phyloP scores from a whole-genome alignment of 495 filamentous ascomycete species.

The Annulohypoxylon nitens region DNA sequence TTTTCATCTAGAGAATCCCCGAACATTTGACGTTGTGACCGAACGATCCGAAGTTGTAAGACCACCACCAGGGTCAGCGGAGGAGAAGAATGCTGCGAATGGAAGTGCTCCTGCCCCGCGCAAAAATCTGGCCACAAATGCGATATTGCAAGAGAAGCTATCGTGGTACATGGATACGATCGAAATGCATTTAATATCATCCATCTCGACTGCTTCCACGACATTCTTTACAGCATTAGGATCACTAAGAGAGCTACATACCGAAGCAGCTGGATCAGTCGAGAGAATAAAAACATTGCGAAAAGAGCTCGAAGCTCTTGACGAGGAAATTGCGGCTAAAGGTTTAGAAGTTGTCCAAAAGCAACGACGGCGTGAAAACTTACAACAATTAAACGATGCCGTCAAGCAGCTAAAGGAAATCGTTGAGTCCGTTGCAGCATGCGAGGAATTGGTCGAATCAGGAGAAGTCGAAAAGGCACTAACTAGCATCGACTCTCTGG shows the following conservation, averaged over 20 bases:
- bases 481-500: conserved; percentile 78
- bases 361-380: conserved; percentile 83
- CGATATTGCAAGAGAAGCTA: conserved; percentile 98
- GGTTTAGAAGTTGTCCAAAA: conserved; percentile 89
- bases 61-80: conserved; percentile 68
- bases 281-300: conserved; percentile 84
- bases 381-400: conserved; percentile 83
- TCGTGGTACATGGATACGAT: conserved; percentile 99
- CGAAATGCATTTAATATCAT: conserved; percentile 95
- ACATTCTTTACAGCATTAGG: conserved; percentile 98
- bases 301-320: conserved; percentile 81
- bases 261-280: conserved; percentile 92
- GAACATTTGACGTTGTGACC: conserved; percentile 96
- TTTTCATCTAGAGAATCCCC: conserved; percentile 95
- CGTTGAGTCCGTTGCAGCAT: conserved; percentile 78
- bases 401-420: conserved; percentile 85
- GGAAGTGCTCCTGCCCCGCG: conserved; percentile 74
- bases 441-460: conserved; percentile 83
- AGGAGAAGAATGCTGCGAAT: conserved; percentile 70
- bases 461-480: conserved; percentile 85
- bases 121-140: conserved; percentile 94
- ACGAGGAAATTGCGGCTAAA: conserved; percentile 87
- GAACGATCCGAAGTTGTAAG: conserved; percentile 93
- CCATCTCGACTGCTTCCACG: conserved; percentile 92
- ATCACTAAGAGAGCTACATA: conserved; percentile 88